These are phyloP conservation scores for Exophiala xenobiotica DNA, from an alignment of 2,329 filamentous ascomycete genomes.

Conservation along the genomic window DNA sequence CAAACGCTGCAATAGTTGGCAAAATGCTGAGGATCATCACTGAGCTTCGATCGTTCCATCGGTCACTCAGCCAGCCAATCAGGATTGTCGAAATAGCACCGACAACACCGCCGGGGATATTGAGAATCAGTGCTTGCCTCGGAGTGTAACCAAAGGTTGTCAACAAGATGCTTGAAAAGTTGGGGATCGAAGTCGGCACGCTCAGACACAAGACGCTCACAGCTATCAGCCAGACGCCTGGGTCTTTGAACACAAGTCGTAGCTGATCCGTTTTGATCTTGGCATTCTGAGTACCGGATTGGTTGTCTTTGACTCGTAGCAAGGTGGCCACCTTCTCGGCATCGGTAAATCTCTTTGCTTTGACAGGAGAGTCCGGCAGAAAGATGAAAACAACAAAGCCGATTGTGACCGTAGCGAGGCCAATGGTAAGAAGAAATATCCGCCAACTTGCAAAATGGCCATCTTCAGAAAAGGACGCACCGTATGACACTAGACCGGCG, in stretches of 20 bases:
- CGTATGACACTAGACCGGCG: constrained; percentile 43
- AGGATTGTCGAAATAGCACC: constrained; percentile 44
- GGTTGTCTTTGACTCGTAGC: constrained; percentile 47
- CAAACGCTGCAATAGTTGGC: constrained; percentile 49
- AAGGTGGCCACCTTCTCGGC: constrained; percentile 40
- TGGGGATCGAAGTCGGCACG: constrained; percentile 27
- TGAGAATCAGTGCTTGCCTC: constrained; percentile 46
- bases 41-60: constrained; percentile 42
- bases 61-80: constrained; percentile 42
- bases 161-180: constrained; percentile 46
- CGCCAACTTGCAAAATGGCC: constrained; percentile 30
- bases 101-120: constrained; percentile 46
- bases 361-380: constrained; percentile 46
- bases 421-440: constrained; percentile 48
- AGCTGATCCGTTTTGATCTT: constrained; percentile 50
- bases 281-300: constrained; percentile 54
- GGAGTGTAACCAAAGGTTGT: constrained; percentile 46
- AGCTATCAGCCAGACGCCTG: constrained; percentile 51
- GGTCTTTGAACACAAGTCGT: constrained; percentile 45
- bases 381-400: constrained; percentile 41
- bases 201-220: constrained; percentile 8
- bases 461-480: constrained; percentile 29
- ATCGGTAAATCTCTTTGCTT: constrained; percentile 37
- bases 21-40: constrained; percentile 47
- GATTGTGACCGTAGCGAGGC: constrained; percentile 43